Evolutionary conservation across 2,329 filamentous ascomycete genomes (phyloP).

Genomic region (Calonectria montana): DNA sequence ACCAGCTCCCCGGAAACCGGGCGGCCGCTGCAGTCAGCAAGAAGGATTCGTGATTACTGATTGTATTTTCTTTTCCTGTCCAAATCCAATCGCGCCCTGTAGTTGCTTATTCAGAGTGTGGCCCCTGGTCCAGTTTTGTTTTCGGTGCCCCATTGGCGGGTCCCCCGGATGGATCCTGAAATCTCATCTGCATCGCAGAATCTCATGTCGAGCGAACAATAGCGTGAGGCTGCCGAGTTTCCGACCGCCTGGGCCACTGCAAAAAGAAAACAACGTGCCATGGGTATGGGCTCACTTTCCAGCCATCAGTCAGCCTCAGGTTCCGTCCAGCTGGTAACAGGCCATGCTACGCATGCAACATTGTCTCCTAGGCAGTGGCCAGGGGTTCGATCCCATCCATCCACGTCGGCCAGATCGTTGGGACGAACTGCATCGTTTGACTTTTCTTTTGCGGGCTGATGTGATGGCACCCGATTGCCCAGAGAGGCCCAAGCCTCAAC

Average conservation of each 20-base stretch:
- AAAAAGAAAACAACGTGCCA: not conserved
- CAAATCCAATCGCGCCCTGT: not conserved
- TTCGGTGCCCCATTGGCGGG: not conserved
- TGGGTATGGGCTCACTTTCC: not conserved
- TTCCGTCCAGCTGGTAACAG: conserved; percentile 18
- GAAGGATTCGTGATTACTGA: not conserved
- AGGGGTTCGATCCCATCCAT: not conserved
- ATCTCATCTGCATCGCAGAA: conserved; percentile 13
- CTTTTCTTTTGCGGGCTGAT: not conserved
- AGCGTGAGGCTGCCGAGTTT: conserved; percentile 3
- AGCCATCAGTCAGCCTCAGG: conserved; percentile 17
- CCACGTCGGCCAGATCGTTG: not conserved
- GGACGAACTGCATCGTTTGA: not conserved
- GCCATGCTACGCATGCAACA: conserved; percentile 6
- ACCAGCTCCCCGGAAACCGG: conserved; percentile 2
- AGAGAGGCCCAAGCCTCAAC: not conserved
- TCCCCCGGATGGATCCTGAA: not conserved
- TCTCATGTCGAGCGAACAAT: conserved; percentile 1
- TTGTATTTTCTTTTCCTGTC: not conserved
- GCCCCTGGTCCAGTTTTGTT: not conserved
- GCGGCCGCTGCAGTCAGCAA: not conserved
- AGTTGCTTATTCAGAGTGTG: not conserved
- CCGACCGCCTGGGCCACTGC: not conserved
- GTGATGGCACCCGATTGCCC: not conserved
- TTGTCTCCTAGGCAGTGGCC: not conserved